These are phyloP conservation scores for Chytriomyces sp. DNA, from an alignment of 192 early-diverging fungal species.

Conservation along the genomic window DNA sequence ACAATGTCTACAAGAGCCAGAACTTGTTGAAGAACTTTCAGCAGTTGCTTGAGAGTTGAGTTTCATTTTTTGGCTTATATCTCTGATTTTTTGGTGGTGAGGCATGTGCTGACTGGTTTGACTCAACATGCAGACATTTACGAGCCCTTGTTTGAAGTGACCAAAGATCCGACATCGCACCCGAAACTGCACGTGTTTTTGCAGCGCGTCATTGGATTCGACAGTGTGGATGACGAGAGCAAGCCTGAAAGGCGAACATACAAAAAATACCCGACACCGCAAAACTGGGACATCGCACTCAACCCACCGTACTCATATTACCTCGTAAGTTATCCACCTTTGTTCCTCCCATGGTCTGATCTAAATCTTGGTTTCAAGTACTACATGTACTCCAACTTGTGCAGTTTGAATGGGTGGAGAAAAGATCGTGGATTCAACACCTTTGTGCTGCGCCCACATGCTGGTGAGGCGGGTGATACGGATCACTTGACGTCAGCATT, in stretches of 20 bases:
- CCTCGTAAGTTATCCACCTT: constrained; percentile 37
- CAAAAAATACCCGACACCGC: constrained; percentile 72
- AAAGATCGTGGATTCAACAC: constrained; percentile 80
- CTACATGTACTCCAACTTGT: constrained; percentile 89
- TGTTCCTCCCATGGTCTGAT: neutral
- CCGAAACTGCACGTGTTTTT: constrained; percentile 92
- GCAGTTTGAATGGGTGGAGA: constrained; percentile 80
- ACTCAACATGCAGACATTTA: constrained; percentile 68
- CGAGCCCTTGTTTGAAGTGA: constrained; percentile 90
- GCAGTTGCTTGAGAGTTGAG: constrained; percentile 73
- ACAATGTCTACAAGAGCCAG: constrained; percentile 80
- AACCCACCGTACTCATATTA: constrained; percentile 97
- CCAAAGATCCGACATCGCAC: constrained; percentile 79
- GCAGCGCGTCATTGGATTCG: constrained; percentile 93
- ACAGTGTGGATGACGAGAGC: constrained; percentile 93
- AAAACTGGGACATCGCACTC: constrained; percentile 49
- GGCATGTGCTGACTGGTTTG: constrained; percentile 1
- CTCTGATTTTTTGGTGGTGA: neutral
- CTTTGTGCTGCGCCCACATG: constrained; percentile 91
- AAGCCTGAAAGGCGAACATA: constrained; percentile 83
- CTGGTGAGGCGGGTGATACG: constrained; percentile 94
- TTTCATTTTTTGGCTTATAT: neutral
- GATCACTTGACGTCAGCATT: constrained; percentile 91
- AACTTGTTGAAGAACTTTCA: constrained; percentile 73
- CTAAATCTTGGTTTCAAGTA: constrained; percentile 47